Evolutionary conservation across 768 basidiomycete genomes (phyloP), one percentile per base, ranked within the genome.

Genomic region (Leccinum obscurum): DNA sequence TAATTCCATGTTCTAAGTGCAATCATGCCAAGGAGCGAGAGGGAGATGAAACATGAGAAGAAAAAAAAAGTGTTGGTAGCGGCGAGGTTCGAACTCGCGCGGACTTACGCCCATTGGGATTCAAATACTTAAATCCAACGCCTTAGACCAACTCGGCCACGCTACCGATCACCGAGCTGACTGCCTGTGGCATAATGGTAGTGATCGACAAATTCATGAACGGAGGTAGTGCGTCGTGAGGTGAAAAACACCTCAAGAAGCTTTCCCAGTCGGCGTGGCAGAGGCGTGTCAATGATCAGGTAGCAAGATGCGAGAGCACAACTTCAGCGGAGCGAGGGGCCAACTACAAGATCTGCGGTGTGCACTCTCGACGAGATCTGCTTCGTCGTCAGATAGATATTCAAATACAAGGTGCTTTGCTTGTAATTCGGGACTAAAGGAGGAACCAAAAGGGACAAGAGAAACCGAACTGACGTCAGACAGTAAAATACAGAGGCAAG

Each of bases 51-150:
- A 20, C 3, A 15, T 2, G 20, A 26, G 13, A 28, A 34, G 28
- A 37, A 68, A 61, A 66, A 56, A 59, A 59, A 56, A 54, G 9
- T 6, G 0, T 52, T 89, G 87, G 86, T 85, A 86, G 85, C 85
- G 84, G 89, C 87, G 88, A 89, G 89, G 86, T 88, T 90, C 88
- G 88, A 90, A 90, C 89, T 89, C 89, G 86, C 88, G 89, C 87
- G 88, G 87, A 80, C 81, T 84, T 81, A 41, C 85, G 81, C 85
- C 86, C 87, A 89, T 89, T 88, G 86, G 88, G 87, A 89, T 82
- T 84, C 87, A 87, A 69, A 74, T 57, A 64, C 88, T 89, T 90
- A 90, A 90, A 88, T 88, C 88, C 87, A 88, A 89, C 88, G 86
- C 88, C 88, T 89, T 90, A 89, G 87, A 89, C 87, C 88, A 78